Evolutionary conservation across 208 protist genomes (phyloP).

Genomic region (Crithidia fasciculata): DNA sequence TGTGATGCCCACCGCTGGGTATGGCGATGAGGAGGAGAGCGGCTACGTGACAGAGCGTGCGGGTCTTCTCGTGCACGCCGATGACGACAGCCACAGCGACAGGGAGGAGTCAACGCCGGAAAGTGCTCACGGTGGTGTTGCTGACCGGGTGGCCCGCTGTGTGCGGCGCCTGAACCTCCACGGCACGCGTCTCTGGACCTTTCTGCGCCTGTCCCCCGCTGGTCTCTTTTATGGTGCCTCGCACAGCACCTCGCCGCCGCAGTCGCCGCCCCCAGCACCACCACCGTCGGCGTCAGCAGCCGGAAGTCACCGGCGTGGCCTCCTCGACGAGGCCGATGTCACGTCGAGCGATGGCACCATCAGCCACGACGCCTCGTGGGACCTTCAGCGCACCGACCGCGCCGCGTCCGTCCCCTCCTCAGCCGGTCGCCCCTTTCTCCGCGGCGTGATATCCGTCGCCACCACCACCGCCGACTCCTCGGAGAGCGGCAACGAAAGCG

Average conservation of each 20-base stretch:
- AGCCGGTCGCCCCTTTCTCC: background rate
- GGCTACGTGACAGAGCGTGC: background rate
- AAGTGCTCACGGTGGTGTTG: background rate
- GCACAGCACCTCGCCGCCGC: background rate
- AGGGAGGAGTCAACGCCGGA: background rate
- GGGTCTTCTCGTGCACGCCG: background rate
- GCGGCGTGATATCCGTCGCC: background rate
- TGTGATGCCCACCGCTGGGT: no score
- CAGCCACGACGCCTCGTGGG: background rate
- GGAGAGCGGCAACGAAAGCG: constrained; percentile 11
- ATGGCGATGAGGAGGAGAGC: background rate
- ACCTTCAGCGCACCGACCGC: background rate
- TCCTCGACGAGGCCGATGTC: background rate
- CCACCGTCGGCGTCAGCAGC: background rate
- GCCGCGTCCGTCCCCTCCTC: background rate
- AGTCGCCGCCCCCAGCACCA: background rate
- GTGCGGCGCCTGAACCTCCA: constrained; percentile 10
- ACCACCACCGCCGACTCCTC: constrained; percentile 14
- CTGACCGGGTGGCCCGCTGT: constrained; percentile 1
- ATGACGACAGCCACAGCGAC: background rate
- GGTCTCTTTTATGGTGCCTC: background rate
- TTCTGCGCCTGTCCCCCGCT: constrained; percentile 2
- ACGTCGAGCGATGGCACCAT: background rate
- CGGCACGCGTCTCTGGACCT: constrained; percentile 7
- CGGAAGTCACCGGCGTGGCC: background rate